A percentile compares a stretch with the other conserved stretches of the same genome.
Conservation (phyloP, 2,329 filamentous ascomycete species). For the Ophiognomonia clavigignenti-juglandacearum region DNA sequence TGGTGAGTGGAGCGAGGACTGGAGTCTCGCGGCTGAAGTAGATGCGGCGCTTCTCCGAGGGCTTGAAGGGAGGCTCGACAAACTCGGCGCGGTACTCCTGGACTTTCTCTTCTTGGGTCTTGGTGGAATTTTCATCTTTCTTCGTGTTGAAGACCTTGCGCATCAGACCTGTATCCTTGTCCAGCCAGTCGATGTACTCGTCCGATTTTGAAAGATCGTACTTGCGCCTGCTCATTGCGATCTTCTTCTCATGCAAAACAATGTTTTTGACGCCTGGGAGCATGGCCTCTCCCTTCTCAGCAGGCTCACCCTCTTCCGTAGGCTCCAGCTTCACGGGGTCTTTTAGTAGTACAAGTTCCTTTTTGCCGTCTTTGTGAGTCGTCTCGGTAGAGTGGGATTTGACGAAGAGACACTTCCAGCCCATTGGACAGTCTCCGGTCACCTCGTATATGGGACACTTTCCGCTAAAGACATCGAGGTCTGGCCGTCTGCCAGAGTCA, state of each 20-base stretch:
- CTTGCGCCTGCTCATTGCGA: slow-evolving; percentile 69
- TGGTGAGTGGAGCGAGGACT: slow-evolving; percentile 88
- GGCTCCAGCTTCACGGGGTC: slow-evolving; percentile 22
- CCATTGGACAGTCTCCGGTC: slow-evolving; percentile 71
- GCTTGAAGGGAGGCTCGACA: slow-evolving; percentile 78
- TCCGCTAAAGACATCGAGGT: slow-evolving; percentile 70
- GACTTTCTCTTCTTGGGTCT: slow-evolving; percentile 31
- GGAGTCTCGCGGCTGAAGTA: slow-evolving; percentile 96
- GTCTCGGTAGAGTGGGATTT: slow-evolving; percentile 81
- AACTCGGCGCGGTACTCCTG: slow-evolving; percentile 75
- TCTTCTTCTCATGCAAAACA: slow-evolving; percentile 65
- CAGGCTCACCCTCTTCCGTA: slow-evolving; percentile 26
- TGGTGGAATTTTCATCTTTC: slow-evolving; percentile 20
- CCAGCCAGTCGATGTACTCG: slow-evolving; percentile 71
- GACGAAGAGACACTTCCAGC: slow-evolving; percentile 94
- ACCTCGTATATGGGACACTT: slow-evolving; percentile 77
- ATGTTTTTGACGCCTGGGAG: slow-evolving; percentile 71
- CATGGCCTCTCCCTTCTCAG: slow-evolving; percentile 40
- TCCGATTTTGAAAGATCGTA: slow-evolving; percentile 69
- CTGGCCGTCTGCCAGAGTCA: slow-evolving; percentile 71
- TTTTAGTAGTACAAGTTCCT: slow-evolving; percentile 71
- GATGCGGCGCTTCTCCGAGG: slow-evolving; percentile 88
- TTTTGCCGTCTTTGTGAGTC: slow-evolving; percentile 70
- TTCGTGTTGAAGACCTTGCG: slow-evolving; percentile 39
- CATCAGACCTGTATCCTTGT: slow-evolving; percentile 52